phyloP scores from a whole-genome alignment of 768 basidiomycete species.

The Amanita pseudoporphyria region DNA sequence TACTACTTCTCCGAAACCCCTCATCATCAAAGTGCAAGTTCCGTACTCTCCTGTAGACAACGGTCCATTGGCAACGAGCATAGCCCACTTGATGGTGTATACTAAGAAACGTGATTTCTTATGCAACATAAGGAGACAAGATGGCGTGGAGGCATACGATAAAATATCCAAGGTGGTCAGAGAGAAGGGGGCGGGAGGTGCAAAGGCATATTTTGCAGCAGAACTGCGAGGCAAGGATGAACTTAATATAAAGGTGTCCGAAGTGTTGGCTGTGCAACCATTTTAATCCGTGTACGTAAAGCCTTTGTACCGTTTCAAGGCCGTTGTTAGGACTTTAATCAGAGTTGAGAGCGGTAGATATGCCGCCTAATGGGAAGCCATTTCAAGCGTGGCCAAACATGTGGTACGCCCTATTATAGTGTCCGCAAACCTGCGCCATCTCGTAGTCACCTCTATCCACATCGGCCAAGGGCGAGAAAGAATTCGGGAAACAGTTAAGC shows the following conservation, averaged over 20 bases:
- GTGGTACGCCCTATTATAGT: too few relatives aligned
- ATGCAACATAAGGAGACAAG: constrained; percentile 27
- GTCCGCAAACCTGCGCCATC: too few relatives aligned
- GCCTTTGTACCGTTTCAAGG: too few relatives aligned
- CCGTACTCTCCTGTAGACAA: constrained; percentile 17
- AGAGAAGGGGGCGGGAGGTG: constrained; percentile 29
- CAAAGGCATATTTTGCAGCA: constrained; percentile 47
- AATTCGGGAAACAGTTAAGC: too few relatives aligned
- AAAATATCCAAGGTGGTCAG: constrained; percentile 27
- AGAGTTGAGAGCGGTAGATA: too few relatives aligned
- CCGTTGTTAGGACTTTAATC: too few relatives aligned
- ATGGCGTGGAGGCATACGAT: constrained; percentile 29
- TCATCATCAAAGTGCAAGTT: constrained; percentile 48
- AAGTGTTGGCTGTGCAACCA: constrained; percentile 47
- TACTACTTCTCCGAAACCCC: constrained; percentile 20
- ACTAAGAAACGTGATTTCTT: constrained; percentile 45
- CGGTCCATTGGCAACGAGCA: constrained; percentile 1
- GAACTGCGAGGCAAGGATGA: constrained; percentile 37
- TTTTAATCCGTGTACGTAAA: too few relatives aligned
- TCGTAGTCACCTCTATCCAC: too few relatives aligned
- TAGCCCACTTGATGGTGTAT: constrained; percentile 33
- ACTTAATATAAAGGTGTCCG: constrained; percentile 39
- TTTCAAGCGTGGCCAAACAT: too few relatives aligned
- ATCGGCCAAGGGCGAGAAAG: too few relatives aligned
- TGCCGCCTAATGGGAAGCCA: too few relatives aligned